phyloP scores from a whole-genome alignment of 208 protist genomes.

The Crithidia sp. region DNA sequence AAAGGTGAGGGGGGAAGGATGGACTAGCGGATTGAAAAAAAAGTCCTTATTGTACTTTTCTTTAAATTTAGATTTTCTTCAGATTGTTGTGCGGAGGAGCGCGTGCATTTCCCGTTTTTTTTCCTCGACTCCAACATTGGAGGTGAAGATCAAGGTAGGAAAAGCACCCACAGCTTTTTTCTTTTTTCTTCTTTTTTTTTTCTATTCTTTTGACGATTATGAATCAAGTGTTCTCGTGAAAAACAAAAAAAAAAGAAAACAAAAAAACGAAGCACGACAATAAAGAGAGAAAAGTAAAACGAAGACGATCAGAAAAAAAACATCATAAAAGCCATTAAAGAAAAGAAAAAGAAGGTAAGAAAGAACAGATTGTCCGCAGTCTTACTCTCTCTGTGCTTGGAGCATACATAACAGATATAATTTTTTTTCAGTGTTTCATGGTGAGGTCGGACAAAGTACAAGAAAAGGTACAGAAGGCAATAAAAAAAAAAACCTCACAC shows the following conservation, averaged over 20 bases:
- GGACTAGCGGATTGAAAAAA: slow-evolving; percentile 11
- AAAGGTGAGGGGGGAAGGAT: neutral
- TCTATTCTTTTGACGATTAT: neutral
- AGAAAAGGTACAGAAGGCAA: neutral
- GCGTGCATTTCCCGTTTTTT: too few relatives aligned
- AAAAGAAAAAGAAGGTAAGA: slow-evolving; percentile 4
- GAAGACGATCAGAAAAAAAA: neutral
- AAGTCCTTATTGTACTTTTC: neutral
- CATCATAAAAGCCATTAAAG: neutral
- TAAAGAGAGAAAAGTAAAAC: neutral
- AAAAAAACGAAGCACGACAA: neutral
- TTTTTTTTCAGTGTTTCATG: too few relatives aligned
- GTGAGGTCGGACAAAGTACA: too few relatives aligned
- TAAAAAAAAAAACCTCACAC: slow-evolving; percentile 12
- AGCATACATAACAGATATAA: too few relatives aligned
- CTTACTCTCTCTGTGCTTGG: too few relatives aligned
- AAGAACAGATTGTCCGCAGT: too few relatives aligned
- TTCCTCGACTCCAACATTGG: too few relatives aligned
- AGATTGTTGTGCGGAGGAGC: too few relatives aligned
- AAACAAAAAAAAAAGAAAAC: neutral
- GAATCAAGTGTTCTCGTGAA: neutral
- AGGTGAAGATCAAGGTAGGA: neutral
- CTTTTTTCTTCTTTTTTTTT: neutral
- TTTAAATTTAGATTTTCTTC: neutral
- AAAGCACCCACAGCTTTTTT: neutral